Percentiles rank a stretch among this genome's conserved stretches.
These are phyloP conservation scores for Clitoria ternatea DNA, from an alignment of 306 rosid species.

Conservation along the genomic window DNA sequence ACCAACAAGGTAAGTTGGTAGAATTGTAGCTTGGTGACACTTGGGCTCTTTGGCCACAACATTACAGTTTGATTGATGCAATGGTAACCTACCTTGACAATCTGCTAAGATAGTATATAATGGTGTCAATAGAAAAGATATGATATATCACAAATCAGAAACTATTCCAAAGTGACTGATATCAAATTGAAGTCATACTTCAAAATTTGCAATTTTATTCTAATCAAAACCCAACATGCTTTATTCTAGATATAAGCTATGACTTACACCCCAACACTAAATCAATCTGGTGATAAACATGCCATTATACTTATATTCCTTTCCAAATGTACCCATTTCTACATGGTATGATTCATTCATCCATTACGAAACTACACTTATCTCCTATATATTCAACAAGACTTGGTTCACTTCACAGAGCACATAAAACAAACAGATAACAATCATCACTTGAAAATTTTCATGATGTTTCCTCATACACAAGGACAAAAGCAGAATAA, in stretches of 20 bases:
- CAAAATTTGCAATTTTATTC: not conserved
- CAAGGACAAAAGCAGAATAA: conserved; percentile 19
- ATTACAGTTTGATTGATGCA: conserved; percentile 27
- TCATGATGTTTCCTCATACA: not conserved
- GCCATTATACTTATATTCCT: not conserved
- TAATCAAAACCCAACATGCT: not conserved
- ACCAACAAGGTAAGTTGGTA: conserved; percentile 78
- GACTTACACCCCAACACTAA: not conserved
- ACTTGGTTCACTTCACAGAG: not conserved
- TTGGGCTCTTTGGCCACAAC: conserved; percentile 43
- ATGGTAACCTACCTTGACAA: conserved; percentile 39
- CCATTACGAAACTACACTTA: not conserved
- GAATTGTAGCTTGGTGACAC: conserved; percentile 33
- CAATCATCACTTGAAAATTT: not conserved
- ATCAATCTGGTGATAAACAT: not conserved
- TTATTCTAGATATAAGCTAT: not conserved
- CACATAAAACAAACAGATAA: not conserved
- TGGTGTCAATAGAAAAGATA: conserved; percentile 14
- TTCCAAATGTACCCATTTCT: not conserved
- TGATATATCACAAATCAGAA: not conserved
- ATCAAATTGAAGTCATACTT: not conserved
- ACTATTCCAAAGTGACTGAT: not conserved
- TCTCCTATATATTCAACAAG: not conserved
- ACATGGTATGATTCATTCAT: not conserved
- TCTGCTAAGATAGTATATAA: conserved; percentile 36